These are phyloP conservation scores for Leccinellum luteum DNA, from an alignment of 768 basidiomycete species.

Conservation along the genomic window DNA sequence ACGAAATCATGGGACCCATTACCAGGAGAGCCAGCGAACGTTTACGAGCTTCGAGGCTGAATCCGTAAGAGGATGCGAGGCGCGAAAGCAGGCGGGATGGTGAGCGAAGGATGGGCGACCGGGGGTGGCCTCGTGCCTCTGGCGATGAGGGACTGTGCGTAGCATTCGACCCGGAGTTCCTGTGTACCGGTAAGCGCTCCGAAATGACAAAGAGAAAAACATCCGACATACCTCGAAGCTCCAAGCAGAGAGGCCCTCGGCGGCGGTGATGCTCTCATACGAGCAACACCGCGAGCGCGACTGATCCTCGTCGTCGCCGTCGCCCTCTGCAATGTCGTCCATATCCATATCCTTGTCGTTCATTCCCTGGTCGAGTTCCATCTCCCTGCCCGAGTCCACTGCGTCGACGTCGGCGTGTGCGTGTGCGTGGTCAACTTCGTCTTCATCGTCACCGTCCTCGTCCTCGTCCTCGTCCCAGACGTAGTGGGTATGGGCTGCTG, in stretches of 20 bases:
- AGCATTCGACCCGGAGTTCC: slow-evolving; percentile 31
- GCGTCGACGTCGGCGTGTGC: too few species aligned
- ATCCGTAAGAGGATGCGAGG: slow-evolving; percentile 12
- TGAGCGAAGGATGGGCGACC: slow-evolving; percentile 16
- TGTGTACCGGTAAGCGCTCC: background rate
- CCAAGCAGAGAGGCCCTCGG: slow-evolving; percentile 19
- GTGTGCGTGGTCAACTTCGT: background rate
- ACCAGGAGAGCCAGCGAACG: background rate
- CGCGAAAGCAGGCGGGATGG: slow-evolving; percentile 29
- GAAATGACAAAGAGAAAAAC: background rate
- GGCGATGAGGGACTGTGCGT: slow-evolving; percentile 28
- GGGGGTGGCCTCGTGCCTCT: slow-evolving; percentile 20
- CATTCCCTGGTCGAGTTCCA: background rate
- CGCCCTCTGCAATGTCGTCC: background rate
- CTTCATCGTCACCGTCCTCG: background rate
- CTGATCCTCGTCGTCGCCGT: background rate
- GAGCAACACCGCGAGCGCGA: slow-evolving; percentile 1
- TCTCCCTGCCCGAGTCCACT: background rate
- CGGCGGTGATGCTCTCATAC: slow-evolving; percentile 30
- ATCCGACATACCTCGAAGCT: slow-evolving; percentile 30
- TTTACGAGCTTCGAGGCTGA: background rate
- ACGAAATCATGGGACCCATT: background rate
- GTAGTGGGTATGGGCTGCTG: background rate
- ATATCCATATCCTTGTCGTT: background rate
- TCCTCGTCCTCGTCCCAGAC: background rate